Conservation (phyloP, 2,329 filamentous ascomycete species). For the Arthrobotrys sphaeroides region DNA sequence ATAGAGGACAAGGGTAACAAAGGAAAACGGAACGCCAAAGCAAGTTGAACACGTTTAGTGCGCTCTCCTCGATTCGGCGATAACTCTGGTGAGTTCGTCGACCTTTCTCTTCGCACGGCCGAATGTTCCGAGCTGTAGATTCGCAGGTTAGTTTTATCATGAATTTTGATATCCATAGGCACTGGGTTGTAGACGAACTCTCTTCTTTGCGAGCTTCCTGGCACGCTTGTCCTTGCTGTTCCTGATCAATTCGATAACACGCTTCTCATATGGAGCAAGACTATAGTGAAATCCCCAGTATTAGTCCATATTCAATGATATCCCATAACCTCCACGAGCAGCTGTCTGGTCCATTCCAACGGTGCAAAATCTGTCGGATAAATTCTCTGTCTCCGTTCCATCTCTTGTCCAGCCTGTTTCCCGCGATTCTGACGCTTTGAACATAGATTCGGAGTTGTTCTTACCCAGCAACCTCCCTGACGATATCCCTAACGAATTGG, state of each 20-base stretch:
- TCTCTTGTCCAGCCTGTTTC: not conserved
- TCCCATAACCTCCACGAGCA: not conserved
- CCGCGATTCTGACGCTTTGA: not conserved
- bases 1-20: constrained; percentile 27
- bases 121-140: constrained; percentile 88
- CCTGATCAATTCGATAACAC: constrained; percentile 97
- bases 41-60: constrained; percentile 66
- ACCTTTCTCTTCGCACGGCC: constrained; percentile 99
- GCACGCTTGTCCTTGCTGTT: constrained; percentile 99
- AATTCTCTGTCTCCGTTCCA: not conserved
- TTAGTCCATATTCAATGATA: constrained; percentile 24
- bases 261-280: constrained; percentile 95
- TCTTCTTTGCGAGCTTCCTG: constrained; percentile 99
- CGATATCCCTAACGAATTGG: constrained; percentile 93
- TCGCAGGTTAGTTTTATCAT: constrained; percentile 57
- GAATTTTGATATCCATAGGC: not conserved
- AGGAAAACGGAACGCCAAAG: constrained; percentile 35
- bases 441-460: constrained; percentile 60
- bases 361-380: not conserved
- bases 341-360: not conserved
- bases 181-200: constrained; percentile 70
- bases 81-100: constrained; percentile 97
- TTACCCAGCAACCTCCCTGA: constrained; percentile 97
- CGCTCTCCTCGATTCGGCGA: constrained; percentile 89
- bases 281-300: constrained; percentile 61